Evolutionary conservation across 2,329 filamentous ascomycete genomes (phyloP).

Genomic region (Penicillium sp.): DNA sequence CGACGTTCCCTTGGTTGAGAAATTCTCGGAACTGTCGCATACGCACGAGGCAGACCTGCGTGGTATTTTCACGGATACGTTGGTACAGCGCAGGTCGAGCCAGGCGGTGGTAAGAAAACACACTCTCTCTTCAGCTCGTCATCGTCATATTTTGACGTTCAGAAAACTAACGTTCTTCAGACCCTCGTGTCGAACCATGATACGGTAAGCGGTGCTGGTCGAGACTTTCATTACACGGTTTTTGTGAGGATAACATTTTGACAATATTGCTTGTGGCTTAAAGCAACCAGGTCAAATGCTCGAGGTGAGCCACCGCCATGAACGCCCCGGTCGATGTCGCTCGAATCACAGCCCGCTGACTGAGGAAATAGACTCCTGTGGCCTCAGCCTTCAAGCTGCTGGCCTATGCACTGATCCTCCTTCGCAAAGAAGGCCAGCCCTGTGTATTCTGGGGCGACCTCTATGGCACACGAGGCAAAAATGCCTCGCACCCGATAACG

Average conservation of each 20-base stretch:
- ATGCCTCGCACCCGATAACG: conserved; percentile 50
- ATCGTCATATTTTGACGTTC: neutral
- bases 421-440: conserved; percentile 63
- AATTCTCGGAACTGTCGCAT: conserved; percentile 63
- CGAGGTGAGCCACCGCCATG: conserved; percentile 42
- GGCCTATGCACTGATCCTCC: conserved; percentile 71
- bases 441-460: conserved; percentile 73
- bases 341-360: neutral
- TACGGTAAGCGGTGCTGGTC: conserved; percentile 19
- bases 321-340: neutral
- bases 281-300: conserved; percentile 65
- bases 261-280: conserved; percentile 9
- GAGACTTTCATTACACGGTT: neutral
- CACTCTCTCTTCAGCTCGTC: neutral
- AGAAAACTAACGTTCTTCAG: conserved; percentile 13
- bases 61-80: conserved; percentile 62
- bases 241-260: neutral
- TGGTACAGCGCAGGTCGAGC: conserved; percentile 57
- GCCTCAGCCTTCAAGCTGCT: conserved; percentile 69
- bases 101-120: conserved; percentile 46
- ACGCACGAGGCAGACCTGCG: conserved; percentile 61
- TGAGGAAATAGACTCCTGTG: conserved; percentile 55
- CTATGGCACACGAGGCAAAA: conserved; percentile 59
- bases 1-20: conserved; percentile 69
- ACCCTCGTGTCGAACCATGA: conserved; percentile 27